These are phyloP conservation scores for Niebla homalea DNA, from an alignment of 495 filamentous ascomycete genomes.

Conservation along the genomic window DNA sequence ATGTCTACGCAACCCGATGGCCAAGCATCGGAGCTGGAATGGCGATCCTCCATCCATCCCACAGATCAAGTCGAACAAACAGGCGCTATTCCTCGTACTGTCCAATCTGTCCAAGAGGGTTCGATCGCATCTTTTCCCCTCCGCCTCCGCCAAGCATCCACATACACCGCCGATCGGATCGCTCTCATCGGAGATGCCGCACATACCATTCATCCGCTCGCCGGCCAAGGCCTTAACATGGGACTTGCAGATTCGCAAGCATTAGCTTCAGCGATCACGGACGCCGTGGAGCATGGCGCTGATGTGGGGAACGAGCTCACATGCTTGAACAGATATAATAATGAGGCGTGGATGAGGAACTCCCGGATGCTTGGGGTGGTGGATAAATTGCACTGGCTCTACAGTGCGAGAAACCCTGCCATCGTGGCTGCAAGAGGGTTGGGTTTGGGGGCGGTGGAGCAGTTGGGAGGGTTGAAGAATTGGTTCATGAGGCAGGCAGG, in stretches of 20 bases:
- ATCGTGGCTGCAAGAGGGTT: constrained; percentile 63
- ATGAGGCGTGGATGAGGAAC: constrained; percentile 68
- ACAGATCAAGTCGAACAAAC: constrained; percentile 26
- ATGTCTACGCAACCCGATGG: constrained; percentile 50
- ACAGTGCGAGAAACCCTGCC: constrained; percentile 59
- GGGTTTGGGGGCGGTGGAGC: constrained; percentile 66
- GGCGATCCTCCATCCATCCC: constrained; percentile 61
- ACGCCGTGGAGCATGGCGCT: constrained; percentile 67
- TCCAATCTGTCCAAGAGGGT: constrained; percentile 58
- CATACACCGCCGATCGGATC: constrained; percentile 77
- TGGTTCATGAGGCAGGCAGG: constrained; percentile 87
- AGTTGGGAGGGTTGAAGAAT: constrained; percentile 63
- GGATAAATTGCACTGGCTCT: constrained; percentile 90
- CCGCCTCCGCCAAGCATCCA: constrained; percentile 77
- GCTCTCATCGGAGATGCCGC: constrained; percentile 90
- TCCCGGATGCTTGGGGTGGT: constrained; percentile 77
- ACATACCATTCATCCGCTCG: constrained; percentile 87
- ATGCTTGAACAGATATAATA: constrained; percentile 59
- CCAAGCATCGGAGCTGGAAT: constrained; percentile 63
- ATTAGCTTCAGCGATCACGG: constrained; percentile 57
- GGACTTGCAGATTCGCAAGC: constrained; percentile 77
- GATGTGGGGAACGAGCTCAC: constrained; percentile 66
- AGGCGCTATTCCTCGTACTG: constrained; percentile 32
- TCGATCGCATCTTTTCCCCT: constrained; percentile 85
- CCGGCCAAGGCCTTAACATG: constrained; percentile 89